Percentiles rank a stretch among this genome's conserved stretches.
Evolutionary conservation across 139 green algal genomes (phyloP).

Genomic region (Zygnema circumcarinatum): DNA sequence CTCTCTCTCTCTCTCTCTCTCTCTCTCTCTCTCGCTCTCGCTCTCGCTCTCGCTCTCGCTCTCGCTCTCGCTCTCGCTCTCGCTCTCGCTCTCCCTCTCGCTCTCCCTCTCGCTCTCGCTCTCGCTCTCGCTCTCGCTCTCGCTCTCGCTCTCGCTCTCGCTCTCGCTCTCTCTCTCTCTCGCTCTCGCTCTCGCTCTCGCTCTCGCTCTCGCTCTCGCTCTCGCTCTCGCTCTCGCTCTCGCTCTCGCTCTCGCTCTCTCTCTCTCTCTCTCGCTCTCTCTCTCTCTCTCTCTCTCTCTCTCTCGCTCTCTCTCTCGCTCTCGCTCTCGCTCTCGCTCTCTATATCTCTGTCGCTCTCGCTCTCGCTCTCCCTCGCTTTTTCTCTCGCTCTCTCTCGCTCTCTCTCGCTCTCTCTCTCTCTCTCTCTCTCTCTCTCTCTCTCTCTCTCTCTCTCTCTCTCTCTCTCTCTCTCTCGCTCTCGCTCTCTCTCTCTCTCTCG

Average conservation of each 20-base stretch:
- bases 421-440: neutral
- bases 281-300: neutral
- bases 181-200: neutral
- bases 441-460: neutral
- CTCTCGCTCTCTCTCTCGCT: neutral
- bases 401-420: neutral
- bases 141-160: neutral
- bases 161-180: neutral
- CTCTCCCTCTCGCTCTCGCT: neutral
- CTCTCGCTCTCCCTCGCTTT: neutral
- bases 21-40: neutral
- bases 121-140: neutral
- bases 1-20: neutral
- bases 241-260: neutral
- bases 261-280: neutral
- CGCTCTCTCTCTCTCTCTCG: neutral
- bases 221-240: neutral
- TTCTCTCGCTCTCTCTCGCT: neutral
- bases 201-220: neutral
- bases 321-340: neutral
- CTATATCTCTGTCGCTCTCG: neutral
- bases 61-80: neutral
- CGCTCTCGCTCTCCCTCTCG: neutral
- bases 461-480: neutral
- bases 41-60: neutral